Base-by-base conservation (phyloP, 192 early-diverging fungal genomes). In the Dissophora ornata region DNA sequence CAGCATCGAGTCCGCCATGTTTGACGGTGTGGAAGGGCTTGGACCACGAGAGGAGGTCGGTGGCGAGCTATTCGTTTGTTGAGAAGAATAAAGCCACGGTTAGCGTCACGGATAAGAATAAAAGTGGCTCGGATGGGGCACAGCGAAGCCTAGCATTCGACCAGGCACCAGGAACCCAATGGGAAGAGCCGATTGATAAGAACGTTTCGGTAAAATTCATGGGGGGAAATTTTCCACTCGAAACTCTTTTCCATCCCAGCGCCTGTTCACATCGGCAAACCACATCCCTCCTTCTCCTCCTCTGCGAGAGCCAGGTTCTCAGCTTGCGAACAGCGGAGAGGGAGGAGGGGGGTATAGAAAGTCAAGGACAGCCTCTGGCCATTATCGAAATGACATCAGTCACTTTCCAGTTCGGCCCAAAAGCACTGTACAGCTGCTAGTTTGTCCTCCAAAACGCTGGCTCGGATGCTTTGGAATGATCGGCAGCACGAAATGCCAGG, bases 31-130 rank as follows among this genome's bases (percentile, higher is more conserved):
- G 79, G 81, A 96, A 96, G 47, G 92, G 92, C 71, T 84, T 86
- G 70, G 83, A 81, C 96, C 96, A 98, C 42, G 83, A 81, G 63
- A 98, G 79, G 33, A 92, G 71, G 48, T 96, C 90, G 38, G 81
- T 85, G 10, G 94, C 97, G 36, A 90, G 32, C 92, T 77, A 71
- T 2, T 59, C 5, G 36, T 26, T 24, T 22, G 41, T 16, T 9
- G 48, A 21, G 10, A 4, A 40, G 25, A 57, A 15, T 3, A 50
- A 38, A 66, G 24, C 4, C 9, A 21, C 16, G 38, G 55, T 40
- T 38, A 46, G 57, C n/a, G 28, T 4, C 13, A 13, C 19, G 16
- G 45, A 1, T 47, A n/a, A 16, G 8, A 16, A 47, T n/a, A 22
- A 11, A 19, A 22, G 12, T 7, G 21, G 45, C 2, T n/a, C n/a